A percentile compares a stretch with the other conserved stretches of the same genome.
These are phyloP conservation scores for Sarcocystis neurona DNA, from an alignment of 169 alveolate species.

Conservation along the genomic window DNA sequence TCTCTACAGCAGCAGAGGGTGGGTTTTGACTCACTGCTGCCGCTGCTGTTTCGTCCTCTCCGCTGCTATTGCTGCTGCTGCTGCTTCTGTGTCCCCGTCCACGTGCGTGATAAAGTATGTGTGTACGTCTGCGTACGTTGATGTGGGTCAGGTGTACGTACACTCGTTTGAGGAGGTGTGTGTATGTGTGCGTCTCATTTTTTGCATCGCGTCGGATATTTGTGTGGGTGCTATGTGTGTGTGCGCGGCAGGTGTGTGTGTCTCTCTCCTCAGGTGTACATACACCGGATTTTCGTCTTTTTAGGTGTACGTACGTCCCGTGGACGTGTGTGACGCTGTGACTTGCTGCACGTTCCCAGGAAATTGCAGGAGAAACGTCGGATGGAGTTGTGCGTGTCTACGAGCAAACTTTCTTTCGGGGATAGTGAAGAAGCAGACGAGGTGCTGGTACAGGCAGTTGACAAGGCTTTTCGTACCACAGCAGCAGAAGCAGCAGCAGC, in stretches of 20 bases:
- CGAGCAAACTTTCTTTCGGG: conserved; percentile 52
- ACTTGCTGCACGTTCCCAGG: background rate
- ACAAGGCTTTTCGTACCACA: background rate
- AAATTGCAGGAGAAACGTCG: conserved; percentile 32
- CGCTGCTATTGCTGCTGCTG: no score
- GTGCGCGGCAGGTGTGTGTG: background rate
- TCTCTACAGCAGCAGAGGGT: no score
- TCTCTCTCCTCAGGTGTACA: background rate
- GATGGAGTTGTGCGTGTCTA: conserved; percentile 16
- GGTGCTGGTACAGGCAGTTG: background rate
- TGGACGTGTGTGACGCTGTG: background rate
- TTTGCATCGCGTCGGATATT: background rate
- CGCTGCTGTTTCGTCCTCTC: no score
- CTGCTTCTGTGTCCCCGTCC: no score
- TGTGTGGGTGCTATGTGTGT: background rate
- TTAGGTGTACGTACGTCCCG: background rate
- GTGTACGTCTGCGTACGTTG: no score
- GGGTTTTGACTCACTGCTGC: no score
- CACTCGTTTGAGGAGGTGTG: background rate
- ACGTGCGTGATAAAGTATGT: no score
- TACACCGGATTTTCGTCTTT: no score
- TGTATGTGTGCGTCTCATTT: background rate
- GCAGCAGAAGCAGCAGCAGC: background rate
- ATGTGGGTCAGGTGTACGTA: background rate
- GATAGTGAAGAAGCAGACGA: conserved; percentile 29